Conservation (phyloP, 345 rosid genomes). For the Kandelia obovata region DNA sequence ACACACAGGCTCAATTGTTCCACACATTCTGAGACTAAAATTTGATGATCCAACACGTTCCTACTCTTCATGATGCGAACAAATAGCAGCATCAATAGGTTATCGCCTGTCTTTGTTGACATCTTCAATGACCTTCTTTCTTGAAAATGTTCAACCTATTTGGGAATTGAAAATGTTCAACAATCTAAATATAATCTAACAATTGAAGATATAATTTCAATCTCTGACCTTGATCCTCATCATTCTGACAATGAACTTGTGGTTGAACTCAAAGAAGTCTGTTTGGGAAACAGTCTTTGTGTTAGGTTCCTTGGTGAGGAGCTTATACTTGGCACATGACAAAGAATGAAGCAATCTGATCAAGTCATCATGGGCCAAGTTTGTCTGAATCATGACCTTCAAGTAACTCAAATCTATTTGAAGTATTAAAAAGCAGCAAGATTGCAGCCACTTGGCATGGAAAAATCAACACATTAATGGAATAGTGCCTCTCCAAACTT, state of each 20-base stretch:
- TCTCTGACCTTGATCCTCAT: conserved; percentile 80
- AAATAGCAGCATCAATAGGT: conserved; percentile 89
- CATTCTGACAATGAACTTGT: conserved; percentile 78
- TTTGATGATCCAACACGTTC: conserved; percentile 84
- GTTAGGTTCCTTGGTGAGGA: conserved; percentile 24
- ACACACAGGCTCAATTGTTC: conserved; percentile 87
- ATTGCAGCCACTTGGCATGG: conserved; percentile 64
- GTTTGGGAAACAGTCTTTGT: conserved; percentile 20
- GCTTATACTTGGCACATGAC: conserved; percentile 24
- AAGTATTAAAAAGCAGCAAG: conserved; percentile 70
- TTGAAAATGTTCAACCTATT: too few relatives aligned
- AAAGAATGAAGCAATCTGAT: conserved; percentile 82
- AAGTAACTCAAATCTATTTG: conserved; percentile 69
- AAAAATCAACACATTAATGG: not conserved
- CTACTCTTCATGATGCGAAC: conserved; percentile 98
- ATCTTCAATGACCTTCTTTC: conserved; percentile 89
- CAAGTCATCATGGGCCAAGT: conserved; percentile 78
- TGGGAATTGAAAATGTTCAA: too few relatives aligned
- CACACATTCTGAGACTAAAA: conserved; percentile 74
- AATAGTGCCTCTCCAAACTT: not conserved
- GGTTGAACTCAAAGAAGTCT: conserved; percentile 23
- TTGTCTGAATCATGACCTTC: conserved; percentile 73
- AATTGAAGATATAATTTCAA: not conserved
- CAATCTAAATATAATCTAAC: not conserved
- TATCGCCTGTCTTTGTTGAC: conserved; percentile 87